Base-by-base conservation (phyloP, 768 basidiomycete genomes). In the Mrakia frigida region DNA sequence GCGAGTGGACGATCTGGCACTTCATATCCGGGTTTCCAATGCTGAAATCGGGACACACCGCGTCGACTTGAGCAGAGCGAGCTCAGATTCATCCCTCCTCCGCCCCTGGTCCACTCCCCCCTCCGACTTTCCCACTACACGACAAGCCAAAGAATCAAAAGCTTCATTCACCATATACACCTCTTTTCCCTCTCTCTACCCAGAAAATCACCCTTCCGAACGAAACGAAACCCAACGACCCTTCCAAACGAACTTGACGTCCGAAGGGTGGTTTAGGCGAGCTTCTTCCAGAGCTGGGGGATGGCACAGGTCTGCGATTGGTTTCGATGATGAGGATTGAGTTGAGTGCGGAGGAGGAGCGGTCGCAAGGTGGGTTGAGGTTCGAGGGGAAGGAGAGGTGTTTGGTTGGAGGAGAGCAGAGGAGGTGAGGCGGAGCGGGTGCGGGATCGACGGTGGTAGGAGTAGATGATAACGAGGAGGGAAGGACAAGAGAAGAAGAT, bases 201-300 rank as follows among this genome's bases (percentile, higher is more conserved):
- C 39, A n/a, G 5, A 56, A 39, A 31, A 21, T 6, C 37, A 46
- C 52, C 28, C 28, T 33, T 6, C 56, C 28, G 7, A 16, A 2
- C 56, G n/a, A 56, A 56, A 25, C 56, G 13, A 18, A 56, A 28
- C 56, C 46, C 46, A 50, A 50, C 46, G 16, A 50, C 46, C 46
- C 18, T 50, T 50, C 16, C 46, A 50, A 43, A 50, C 68, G 23
- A 46, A 39, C 68, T n/a, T n/a, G n/a, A 35, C 31, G 53, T 16
- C 53, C 33, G n/a, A 16, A 74, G 31, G 73, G 25, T 9, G 2
- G 73, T 43, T 75, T 75, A 75, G 43, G 56, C 74, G 18, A 75
- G 74, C 74, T 75, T 75, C 65, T 52, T 46, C 68, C 68, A 75
- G 25, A 75, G 65, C 74, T 75, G 53, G 74, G 74, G 74, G 25